These are phyloP conservation scores for Sicyos edulis DNA, from an alignment of 306 rosid species.

Conservation along the genomic window DNA sequence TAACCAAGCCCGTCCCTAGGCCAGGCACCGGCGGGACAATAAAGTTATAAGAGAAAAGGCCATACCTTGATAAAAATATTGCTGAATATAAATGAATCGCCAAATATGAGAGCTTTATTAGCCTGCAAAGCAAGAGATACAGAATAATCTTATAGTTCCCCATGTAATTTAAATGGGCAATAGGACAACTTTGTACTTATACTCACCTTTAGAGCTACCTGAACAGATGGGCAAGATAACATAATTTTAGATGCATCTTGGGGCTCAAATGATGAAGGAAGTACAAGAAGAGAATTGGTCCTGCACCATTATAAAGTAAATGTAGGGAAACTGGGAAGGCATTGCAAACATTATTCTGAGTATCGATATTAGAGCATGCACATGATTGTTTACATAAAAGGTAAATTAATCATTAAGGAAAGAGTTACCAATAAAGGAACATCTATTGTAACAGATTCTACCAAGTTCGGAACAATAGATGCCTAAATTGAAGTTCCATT, in stretches of 20 bases:
- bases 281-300: conserved; percentile 79
- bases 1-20: too few relatives aligned
- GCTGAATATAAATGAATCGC: conserved; percentile 75
- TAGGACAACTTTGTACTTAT: conserved; percentile 20
- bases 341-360: not conserved
- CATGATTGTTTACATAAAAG: not conserved
- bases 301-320: conserved; percentile 37
- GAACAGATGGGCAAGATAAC: conserved; percentile 75
- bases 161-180: conserved; percentile 19
- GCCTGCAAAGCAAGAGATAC: conserved; percentile 57
- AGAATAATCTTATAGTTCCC: conserved; percentile 21
- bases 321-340: conserved; percentile 15
- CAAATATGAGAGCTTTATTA: conserved; percentile 66
- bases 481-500: too few relatives aligned
- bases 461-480: too few relatives aligned
- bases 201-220: conserved; percentile 73
- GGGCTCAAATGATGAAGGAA: conserved; percentile 82
- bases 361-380: not conserved
- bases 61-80: conserved; percentile 72
- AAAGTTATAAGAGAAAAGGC: conserved; percentile 11
- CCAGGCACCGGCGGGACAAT: too few relatives aligned
- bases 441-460: not conserved
- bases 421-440: not conserved
- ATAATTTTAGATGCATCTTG: conserved; percentile 84
- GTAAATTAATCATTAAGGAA: not conserved